A percentile compares a stretch with the other conserved stretches of the same genome.
Evolutionary conservation across 2,329 filamentous ascomycete genomes (phyloP).

Genomic region (Cercospora sojina): DNA sequence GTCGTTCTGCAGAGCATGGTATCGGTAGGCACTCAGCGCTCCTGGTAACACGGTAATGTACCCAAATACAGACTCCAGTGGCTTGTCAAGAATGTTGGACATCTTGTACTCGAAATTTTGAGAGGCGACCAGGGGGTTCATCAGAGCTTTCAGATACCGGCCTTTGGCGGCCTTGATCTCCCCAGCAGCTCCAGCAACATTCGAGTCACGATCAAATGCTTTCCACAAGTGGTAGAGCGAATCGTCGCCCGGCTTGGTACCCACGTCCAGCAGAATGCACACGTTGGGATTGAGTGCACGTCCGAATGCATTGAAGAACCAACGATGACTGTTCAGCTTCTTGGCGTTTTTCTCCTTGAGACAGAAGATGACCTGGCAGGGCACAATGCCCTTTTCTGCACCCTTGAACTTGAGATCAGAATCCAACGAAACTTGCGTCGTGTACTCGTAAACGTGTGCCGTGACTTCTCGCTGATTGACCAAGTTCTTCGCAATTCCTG

Average conservation of each 20-base stretch:
- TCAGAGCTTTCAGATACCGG: slow-evolving; percentile 72
- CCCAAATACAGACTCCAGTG: slow-evolving; percentile 92
- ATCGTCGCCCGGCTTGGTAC: slow-evolving; percentile 82
- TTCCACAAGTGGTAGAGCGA: slow-evolving; percentile 99
- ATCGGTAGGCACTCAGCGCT: slow-evolving; percentile 91
- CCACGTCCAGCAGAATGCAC: slow-evolving; percentile 94
- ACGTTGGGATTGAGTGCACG: slow-evolving; percentile 90
- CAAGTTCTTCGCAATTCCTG: slow-evolving; percentile 96
- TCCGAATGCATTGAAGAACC: slow-evolving; percentile 99
- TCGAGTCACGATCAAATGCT: slow-evolving; percentile 96
- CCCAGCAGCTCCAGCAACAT: slow-evolving; percentile 92
- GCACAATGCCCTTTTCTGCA: slow-evolving; percentile 97
- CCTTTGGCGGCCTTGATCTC: slow-evolving; percentile 98
- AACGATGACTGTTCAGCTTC: slow-evolving; percentile 96
- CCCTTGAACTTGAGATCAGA: slow-evolving; percentile 97
- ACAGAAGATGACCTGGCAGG: slow-evolving; percentile 97
- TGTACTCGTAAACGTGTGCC: slow-evolving; percentile 98
- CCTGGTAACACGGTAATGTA: slow-evolving; percentile 97
- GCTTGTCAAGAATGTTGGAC: slow-evolving; percentile 98
- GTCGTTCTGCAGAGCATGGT: slow-evolving; percentile 94
- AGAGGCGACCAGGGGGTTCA: slow-evolving; percentile 92
- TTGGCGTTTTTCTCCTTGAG: slow-evolving; percentile 97
- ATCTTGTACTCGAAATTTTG: slow-evolving; percentile 99
- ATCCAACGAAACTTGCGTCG: slow-evolving; percentile 94
- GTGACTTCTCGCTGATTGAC: slow-evolving; percentile 96